Base-by-base conservation (phyloP, 2,329 filamentous ascomycete genomes). In the Chalaropsis thielavioides region DNA sequence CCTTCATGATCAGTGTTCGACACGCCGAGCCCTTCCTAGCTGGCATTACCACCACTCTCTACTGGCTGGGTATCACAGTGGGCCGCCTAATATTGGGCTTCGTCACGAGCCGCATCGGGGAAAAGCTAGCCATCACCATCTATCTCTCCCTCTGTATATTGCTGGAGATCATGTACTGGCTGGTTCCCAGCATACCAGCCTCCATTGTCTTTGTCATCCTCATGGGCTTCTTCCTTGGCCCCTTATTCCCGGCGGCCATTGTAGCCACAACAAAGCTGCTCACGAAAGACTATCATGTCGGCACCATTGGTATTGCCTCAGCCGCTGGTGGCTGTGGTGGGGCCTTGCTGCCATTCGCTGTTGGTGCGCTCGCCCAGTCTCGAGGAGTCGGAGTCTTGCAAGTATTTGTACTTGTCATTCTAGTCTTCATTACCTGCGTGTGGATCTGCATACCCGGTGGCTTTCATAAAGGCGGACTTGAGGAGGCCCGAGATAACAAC, bases 1-100 rank as follows among this genome's bases (percentile, higher is more conserved):
- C 86, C 0, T 95, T 95, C 72, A 95, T 95, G 89, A 83, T 92
- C n/a, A 78, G 82, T 22, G 85, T 91, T 27, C 82, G 91, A 15
- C 74, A 86, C 44, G 89, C 85, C 2, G 80, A 78, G 27, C 77
- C 83, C 0, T 92, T 94, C 71, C 80, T 84, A 1, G 85, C 87
- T 41, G 90, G 90, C 2, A 83, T 94, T 76, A 84, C 83, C 0
- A 86, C 85, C 0, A 92, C 89, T 0, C 86, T 89, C 0, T 95
- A 92, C 75, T 95, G 90, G 90, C 80, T 90, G 54, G 90, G 90
- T 0, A 79, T 95, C 68, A 92, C 89, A 0, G 73, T 90, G 0
- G 90, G 90, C 0, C 79, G 90, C 1, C 76, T 94, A 2, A 72
- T 85, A 0, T 74, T 95, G 17, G 89, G 89, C 0, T 94, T 95